phyloP scores from a whole-genome alignment of 2,329 filamentous ascomycete genomes.

The Aspergillus sp. region DNA sequence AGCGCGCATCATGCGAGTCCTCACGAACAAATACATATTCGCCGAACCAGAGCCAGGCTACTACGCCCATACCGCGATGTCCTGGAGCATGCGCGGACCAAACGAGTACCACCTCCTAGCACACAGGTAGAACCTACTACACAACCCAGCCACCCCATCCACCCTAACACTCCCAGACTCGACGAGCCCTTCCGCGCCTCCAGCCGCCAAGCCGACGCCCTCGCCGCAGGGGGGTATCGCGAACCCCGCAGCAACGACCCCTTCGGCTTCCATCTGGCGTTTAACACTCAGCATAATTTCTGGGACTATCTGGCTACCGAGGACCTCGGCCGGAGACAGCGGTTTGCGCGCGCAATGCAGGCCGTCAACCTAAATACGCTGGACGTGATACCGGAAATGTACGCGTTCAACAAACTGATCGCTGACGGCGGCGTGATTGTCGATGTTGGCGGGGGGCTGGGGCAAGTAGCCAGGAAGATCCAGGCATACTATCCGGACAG shows the following conservation, averaged over 20 bases:
- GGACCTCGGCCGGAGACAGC: background rate
- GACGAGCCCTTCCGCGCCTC: background rate
- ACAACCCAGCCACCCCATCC: background rate
- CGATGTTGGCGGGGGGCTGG: background rate
- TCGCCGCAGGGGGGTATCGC: background rate
- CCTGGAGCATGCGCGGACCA: background rate
- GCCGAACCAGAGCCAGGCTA: background rate
- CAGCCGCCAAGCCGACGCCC: background rate
- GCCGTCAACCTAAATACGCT: background rate
- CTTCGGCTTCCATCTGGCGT: background rate
- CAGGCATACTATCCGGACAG: background rate
- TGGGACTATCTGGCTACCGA: background rate
- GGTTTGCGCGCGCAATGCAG: background rate
- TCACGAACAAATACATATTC: background rate
- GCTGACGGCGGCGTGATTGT: background rate
- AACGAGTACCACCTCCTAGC: background rate
- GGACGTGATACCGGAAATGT: background rate
- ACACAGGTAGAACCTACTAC: background rate
- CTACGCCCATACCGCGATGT: background rate
- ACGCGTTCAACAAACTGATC: background rate
- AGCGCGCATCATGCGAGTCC: background rate
- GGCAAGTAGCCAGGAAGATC: background rate
- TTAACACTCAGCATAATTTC: background rate
- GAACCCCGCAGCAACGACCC: background rate
- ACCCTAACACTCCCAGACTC: background rate